Percentiles rank a stretch among this genome's conserved stretches.
Evolutionary conservation across 805 yeast genomes (phyloP).

Genomic region (Suhomyces kilbournensis): DNA sequence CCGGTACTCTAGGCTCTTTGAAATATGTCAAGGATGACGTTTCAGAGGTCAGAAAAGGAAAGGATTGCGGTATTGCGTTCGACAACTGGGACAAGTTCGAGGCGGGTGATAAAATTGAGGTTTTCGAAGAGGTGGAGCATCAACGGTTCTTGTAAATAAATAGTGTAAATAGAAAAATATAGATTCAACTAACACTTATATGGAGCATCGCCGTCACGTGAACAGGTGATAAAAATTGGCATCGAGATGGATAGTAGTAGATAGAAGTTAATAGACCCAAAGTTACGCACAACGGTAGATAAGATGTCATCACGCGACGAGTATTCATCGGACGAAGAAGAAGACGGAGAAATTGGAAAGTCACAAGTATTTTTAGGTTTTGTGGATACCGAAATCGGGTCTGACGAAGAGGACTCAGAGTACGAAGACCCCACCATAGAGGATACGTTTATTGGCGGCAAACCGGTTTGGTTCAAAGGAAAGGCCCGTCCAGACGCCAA

Average conservation of each 20-base stretch:
- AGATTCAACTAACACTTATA: too few relatives aligned
- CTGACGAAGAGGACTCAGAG: slow-evolving; percentile 41
- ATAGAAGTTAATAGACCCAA: neutral
- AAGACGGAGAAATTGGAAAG: slow-evolving; percentile 23
- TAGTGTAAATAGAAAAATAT: neutral
- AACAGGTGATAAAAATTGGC: neutral
- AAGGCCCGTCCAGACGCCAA: slow-evolving; percentile 55
- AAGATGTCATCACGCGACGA: slow-evolving; percentile 43
- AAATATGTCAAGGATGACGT: slow-evolving; percentile 83
- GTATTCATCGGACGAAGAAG: slow-evolving; percentile 55
- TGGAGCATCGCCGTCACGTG: neutral
- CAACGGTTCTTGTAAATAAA: slow-evolving; percentile 61
- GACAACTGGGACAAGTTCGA: slow-evolving; percentile 64
- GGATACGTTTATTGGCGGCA: slow-evolving; percentile 83
- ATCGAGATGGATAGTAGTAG: neutral
- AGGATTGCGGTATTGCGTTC: slow-evolving; percentile 85
- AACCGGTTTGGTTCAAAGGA: slow-evolving; percentile 61
- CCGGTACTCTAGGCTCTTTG: slow-evolving; percentile 67
- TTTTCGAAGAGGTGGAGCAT: slow-evolving; percentile 59
- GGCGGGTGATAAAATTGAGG: slow-evolving; percentile 74
- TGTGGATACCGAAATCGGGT: slow-evolving; percentile 55
- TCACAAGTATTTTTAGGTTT: slow-evolving; percentile 56
- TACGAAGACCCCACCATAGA: slow-evolving; percentile 36
- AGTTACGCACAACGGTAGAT: neutral
- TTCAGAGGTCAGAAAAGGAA: slow-evolving; percentile 73